These are phyloP conservation scores for Sugiyamaella neomexicana DNA, from an alignment of 1,139 yeast species.

Conservation along the genomic window DNA sequence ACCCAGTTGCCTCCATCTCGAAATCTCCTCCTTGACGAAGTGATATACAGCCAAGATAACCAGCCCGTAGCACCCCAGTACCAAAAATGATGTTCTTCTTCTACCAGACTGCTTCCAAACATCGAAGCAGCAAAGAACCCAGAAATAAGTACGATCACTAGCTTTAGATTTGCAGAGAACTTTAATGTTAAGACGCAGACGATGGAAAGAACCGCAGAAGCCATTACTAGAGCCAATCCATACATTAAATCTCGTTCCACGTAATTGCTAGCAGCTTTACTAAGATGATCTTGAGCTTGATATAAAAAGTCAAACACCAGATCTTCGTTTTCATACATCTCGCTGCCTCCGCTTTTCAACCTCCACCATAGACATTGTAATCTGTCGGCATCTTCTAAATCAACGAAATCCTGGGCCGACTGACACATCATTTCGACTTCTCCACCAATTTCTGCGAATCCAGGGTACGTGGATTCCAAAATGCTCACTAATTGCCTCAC, in stretches of 20 bases:
- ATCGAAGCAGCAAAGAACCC: conserved; percentile 56
- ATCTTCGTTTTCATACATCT: conserved; percentile 17
- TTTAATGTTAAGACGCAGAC: conserved; percentile 14
- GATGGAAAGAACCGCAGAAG: conserved; percentile 30
- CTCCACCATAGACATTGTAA: conserved; percentile 29
- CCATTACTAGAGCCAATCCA: conserved; percentile 48
- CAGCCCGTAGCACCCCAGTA: conserved; percentile 65
- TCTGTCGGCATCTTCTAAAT: conserved; percentile 31
- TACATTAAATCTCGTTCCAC: conserved; percentile 51
- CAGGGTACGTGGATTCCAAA: conserved; percentile 27
- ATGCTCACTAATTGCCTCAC: conserved; percentile 53
- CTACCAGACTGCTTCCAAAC: conserved; percentile 91
- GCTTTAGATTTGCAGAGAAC: conserved; percentile 19
- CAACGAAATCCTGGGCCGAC: conserved; percentile 23
- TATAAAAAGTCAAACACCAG: conserved; percentile 46
- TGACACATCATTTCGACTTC: conserved; percentile 23
- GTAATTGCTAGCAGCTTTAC: conserved; percentile 74
- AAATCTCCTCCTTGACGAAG: conserved; percentile 32
- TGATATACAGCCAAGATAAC: conserved; percentile 37
- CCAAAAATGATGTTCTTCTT: conserved; percentile 97
- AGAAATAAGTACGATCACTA: conserved; percentile 43
- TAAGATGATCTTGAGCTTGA: conserved; percentile 54
- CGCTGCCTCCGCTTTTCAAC: conserved; percentile 10
- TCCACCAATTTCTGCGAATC: conserved; percentile 17
- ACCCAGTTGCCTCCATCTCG: conserved; percentile 36